Base-by-base conservation (phyloP, 768 basidiomycete species). In the Termitomyces heimii region DNA sequence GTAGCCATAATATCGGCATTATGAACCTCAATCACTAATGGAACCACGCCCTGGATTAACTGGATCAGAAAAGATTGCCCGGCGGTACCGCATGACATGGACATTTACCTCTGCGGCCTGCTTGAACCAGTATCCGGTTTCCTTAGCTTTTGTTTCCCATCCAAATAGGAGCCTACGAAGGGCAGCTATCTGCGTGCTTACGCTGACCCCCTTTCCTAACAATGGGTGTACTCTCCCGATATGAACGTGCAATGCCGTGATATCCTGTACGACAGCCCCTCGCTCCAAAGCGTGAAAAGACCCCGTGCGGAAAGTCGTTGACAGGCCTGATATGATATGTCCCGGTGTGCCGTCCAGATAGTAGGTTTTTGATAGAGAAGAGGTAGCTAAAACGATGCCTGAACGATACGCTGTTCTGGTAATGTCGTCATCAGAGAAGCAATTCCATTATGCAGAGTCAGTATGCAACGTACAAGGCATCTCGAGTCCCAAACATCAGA, bases 1-100 rank as follows among this genome's bases (percentile, higher is more conserved):
- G 81, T 79, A 3, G 86, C 84, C 79, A 92, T 91, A 28, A 84
- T 79, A 63, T 93, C 89, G 14, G 85, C 85, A 63, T 76, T 86
- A 60, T 84, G 73, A 6, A 85, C 85, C 37, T 85, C 79, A 18
- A 91, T 71, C 5, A 92, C 83, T 42, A 93, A 69, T 1, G 87
- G 84, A 37, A 88, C 71, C 9, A 82, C 71, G 18, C 87, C 85
- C 81, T 86, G 55, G 45, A 28, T 10, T 24, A 35, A 40, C 22
- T 28, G 48, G 51, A 34, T 54, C 48, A 60, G 29, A 64, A 57
- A n/a, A 40, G 48, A 40, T 9, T 40, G n/a, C 18, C 18, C 5
- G 16, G 20, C 29, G 47, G 28, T 37, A 37, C 34, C 18, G 37
- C 26, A 47, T 31, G 26, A 37, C 22, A n/a, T 54, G 50, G 68